Conservation (phyloP, 2,329 filamentous ascomycete genomes). For the Botrytis fabae region DNA sequence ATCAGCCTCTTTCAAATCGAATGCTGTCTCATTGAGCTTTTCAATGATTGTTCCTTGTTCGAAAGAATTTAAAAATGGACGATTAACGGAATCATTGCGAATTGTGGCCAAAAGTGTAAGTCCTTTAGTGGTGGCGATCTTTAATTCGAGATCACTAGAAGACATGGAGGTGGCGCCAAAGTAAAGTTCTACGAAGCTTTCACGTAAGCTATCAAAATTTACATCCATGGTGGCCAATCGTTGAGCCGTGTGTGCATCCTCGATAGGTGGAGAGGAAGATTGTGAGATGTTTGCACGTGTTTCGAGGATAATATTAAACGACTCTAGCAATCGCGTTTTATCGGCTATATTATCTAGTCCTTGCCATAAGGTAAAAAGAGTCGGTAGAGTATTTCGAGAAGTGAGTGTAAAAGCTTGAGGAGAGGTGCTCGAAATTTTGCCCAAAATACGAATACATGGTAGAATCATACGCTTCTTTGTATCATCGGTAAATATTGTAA, state of each 20-base stretch:
- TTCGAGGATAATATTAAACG: constrained; percentile 37
- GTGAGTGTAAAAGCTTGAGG: constrained; percentile 14
- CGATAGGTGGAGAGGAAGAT: background rate
- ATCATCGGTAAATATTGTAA: constrained; percentile 17
- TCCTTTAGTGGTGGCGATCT: constrained; percentile 34
- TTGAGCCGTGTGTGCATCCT: background rate
- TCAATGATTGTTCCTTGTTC: constrained; percentile 35
- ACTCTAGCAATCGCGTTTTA: constrained; percentile 31
- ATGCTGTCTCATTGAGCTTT: constrained; percentile 32
- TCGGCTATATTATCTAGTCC: constrained; percentile 9
- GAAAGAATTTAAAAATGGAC: constrained; percentile 28
- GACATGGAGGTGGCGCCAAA: constrained; percentile 30
- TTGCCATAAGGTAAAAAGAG: constrained; percentile 17
- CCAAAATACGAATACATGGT: constrained; percentile 21
- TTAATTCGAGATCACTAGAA: constrained; percentile 28
- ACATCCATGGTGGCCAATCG: constrained; percentile 3
- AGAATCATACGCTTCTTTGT: constrained; percentile 23
- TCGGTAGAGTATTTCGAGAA: background rate
- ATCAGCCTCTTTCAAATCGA: constrained; percentile 22
- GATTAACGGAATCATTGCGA: constrained; percentile 26
- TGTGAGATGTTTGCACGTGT: constrained; percentile 28
- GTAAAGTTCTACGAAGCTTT: constrained; percentile 26
- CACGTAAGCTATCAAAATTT: constrained; percentile 21
- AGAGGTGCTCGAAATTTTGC: constrained; percentile 20
- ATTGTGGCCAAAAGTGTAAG: constrained; percentile 33